Evolutionary conservation across 352 stramenopile species (phyloP).

Genomic region (Phytopythium oedochilum): DNA sequence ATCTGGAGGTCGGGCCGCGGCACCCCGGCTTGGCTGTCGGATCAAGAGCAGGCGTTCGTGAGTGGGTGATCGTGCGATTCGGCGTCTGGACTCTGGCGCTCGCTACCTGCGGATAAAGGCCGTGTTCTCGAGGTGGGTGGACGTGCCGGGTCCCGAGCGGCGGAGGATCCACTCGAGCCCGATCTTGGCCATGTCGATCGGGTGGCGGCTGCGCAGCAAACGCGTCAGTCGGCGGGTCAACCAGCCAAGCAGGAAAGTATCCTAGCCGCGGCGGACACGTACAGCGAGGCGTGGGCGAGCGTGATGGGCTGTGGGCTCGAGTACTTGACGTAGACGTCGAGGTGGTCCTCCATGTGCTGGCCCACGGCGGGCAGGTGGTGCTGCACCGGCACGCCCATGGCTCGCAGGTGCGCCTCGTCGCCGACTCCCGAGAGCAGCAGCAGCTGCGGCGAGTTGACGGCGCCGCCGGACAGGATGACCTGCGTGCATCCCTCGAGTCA

Average conservation of each 20-base stretch:
- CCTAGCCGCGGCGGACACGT: neutral
- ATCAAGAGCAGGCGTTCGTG: neutral
- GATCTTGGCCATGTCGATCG: conserved; percentile 83
- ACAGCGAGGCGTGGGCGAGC: conserved; percentile 82
- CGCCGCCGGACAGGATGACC: conserved; percentile 83
- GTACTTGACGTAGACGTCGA: conserved; percentile 90
- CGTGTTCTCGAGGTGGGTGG: conserved; percentile 76
- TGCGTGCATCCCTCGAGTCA: neutral
- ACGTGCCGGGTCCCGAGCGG: conserved; percentile 65
- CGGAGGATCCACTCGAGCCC: conserved; percentile 77
- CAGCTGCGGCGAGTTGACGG: conserved; percentile 86
- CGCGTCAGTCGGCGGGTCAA: neutral
- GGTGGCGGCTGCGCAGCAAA: conserved; percentile 49
- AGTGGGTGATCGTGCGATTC: too few relatives aligned
- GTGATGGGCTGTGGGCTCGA: conserved; percentile 83
- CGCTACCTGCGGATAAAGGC: conserved; percentile 81
- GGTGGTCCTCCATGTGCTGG: conserved; percentile 86
- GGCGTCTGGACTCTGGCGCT: too few relatives aligned
- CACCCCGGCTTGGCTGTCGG: conserved; percentile 53
- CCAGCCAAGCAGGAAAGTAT: too few relatives aligned
- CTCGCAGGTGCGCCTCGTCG: conserved; percentile 61
- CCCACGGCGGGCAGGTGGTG: conserved; percentile 76
- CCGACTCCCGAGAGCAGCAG: conserved; percentile 88
- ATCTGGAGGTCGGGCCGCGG: conserved; percentile 84
- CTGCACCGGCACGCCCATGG: conserved; percentile 66